Conservation (phyloP, 805 yeast species). For the Crinitomyces ghanaensis region DNA sequence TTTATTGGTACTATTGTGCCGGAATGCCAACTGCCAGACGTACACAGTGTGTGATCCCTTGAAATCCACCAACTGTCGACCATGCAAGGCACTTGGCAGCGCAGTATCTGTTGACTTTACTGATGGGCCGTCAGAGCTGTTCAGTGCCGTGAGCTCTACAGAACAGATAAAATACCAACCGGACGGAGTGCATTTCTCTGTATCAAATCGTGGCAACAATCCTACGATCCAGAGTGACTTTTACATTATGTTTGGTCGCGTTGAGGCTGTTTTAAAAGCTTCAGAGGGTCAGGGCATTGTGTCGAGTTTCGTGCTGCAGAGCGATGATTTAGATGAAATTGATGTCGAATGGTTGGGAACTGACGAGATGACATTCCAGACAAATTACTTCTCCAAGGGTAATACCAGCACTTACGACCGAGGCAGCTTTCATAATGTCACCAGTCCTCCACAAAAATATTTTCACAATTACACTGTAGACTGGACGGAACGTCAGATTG, state of each 20-base stretch:
- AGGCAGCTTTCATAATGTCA: constrained; percentile 55
- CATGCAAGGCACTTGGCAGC: constrained; percentile 53
- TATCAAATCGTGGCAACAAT: constrained; percentile 56
- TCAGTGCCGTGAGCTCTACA: constrained; percentile 13
- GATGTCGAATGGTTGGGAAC: constrained; percentile 84
- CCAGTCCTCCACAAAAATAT: constrained; percentile 41
- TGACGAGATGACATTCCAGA: constrained; percentile 60
- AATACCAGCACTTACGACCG: constrained; percentile 65
- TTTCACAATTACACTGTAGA: constrained; percentile 75
- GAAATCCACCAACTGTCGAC: constrained; percentile 27
- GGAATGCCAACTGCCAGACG: constrained; percentile 20
- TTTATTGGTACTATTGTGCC: too few relatives aligned
- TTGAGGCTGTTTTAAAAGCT: constrained; percentile 59
- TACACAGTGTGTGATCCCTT: constrained; percentile 37
- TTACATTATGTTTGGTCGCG: constrained; percentile 80
- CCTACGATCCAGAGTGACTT: constrained; percentile 70
- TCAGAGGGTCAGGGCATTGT: constrained; percentile 71
- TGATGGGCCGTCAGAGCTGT: constrained; percentile 11
- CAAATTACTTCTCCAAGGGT: constrained; percentile 69
- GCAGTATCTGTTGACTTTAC: constrained; percentile 43
- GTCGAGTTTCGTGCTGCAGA: constrained; percentile 69
- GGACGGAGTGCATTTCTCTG: constrained; percentile 49
- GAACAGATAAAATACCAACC: constrained; percentile 31
- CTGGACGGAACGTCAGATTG: constrained; percentile 57
- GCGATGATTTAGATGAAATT: constrained; percentile 80